Evolutionary conservation across 495 filamentous ascomycete genomes (phyloP), one percentile per base, ranked within the genome.

Genomic region (Pyronema domesticum): DNA sequence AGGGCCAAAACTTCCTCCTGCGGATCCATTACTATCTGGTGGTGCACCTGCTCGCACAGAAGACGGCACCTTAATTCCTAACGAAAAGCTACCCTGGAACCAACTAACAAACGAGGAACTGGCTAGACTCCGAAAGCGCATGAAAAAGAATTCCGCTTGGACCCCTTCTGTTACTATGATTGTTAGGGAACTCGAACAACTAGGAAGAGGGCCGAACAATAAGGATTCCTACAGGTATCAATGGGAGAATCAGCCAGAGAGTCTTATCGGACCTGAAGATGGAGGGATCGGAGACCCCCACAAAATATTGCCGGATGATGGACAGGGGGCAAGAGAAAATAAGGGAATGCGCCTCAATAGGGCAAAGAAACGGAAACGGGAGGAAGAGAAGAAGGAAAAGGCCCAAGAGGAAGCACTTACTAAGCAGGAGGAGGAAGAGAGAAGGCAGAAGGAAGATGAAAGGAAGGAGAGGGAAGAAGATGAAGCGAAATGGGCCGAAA

Each of bases 91-190:
- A 33, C 91, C 91, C 0, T 98, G 91, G 91, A 74, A 89, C 57
- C 82, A 86, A 51, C 74, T 98, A 39, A 95, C 88, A 0, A 78
- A 82, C 23, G 95, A 80, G 69, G 91, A 98, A 60, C 86, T 98
- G 70, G 89, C 86, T 3, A 81, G 80, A 49, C 72, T 98, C 11
- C 76, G 91, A 46, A 96, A 96, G 70, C 77, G 86, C 51, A 98
- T 98, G 91, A 98, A 98, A 72, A 98, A 98, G 76, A 98, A 98
- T 60, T 85, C 89, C 0, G 80, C 88, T 6, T 98, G 91, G 91
- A 81, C 81, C 37, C 91, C 91, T 0, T 94, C 86, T 60, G 86
- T 93, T 57, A 94, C 93, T 0, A 98, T 98, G 91, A 89, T 96
- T 44, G 77, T 86, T 18, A 78, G 89, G 10, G 88, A 96, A 66